A percentile compares a stretch with the other conserved stretches of the same genome.
Evolutionary conservation across 2,329 filamentous ascomycete genomes (phyloP).

Genomic region (Dothideomycetidae sp.): DNA sequence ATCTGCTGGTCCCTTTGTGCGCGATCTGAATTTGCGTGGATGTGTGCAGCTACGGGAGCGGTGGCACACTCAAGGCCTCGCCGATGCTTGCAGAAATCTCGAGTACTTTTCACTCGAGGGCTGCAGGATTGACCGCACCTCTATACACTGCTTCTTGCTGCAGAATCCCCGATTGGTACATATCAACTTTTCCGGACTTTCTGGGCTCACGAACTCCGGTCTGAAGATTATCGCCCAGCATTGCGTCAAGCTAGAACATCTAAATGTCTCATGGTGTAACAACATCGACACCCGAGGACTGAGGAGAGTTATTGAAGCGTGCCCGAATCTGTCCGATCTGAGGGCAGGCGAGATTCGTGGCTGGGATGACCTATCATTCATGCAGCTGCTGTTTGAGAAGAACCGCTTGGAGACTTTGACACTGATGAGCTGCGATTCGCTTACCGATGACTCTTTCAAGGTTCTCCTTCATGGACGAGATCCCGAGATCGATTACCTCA

Average conservation of each 20-base stretch:
- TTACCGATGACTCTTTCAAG: constrained; percentile 60
- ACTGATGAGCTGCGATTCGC: constrained; percentile 62
- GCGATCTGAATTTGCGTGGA: constrained; percentile 77
- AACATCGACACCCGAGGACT: constrained; percentile 69
- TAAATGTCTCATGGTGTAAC: constrained; percentile 90
- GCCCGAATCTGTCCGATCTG: constrained; percentile 60
- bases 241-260: constrained; percentile 65
- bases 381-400: constrained; percentile 58
- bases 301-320: constrained; percentile 56
- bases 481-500: constrained; percentile 68
- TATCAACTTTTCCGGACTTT: constrained; percentile 72
- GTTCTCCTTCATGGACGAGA: constrained; percentile 62
- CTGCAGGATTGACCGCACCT: constrained; percentile 67
- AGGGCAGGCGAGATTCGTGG: constrained; percentile 69
- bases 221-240: constrained; percentile 74
- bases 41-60: constrained; percentile 80
- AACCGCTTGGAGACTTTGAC: constrained; percentile 76
- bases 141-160: constrained; percentile 64
- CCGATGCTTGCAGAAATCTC: constrained; percentile 75
- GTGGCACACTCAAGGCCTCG: constrained; percentile 61
- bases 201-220: constrained; percentile 65
- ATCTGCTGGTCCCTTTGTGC: constrained; percentile 75
- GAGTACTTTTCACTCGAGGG: constrained; percentile 80
- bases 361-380: constrained; percentile 60
- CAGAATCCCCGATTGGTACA: constrained; percentile 66